Evolutionary conservation across 208 protist species (phyloP).

Genomic region (Leishmania tropica): DNA sequence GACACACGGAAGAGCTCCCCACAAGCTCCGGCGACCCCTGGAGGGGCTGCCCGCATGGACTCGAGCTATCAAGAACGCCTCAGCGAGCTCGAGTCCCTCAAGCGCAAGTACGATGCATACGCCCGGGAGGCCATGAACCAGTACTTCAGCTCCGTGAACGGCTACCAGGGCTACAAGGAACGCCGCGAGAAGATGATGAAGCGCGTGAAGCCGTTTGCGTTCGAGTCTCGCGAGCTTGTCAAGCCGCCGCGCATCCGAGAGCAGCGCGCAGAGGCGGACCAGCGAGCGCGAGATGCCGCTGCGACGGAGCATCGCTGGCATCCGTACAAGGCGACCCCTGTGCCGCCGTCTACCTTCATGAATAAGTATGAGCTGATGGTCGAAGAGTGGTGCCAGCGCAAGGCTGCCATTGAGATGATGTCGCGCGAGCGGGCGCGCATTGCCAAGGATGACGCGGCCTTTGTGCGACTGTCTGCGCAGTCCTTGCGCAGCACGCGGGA

Average conservation of each 20-base stretch:
- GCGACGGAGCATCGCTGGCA: constrained; percentile 25
- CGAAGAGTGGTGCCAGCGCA: constrained; percentile 88
- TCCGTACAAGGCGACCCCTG: constrained; percentile 58
- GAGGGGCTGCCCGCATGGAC: background rate
- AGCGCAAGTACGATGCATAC: constrained; percentile 47
- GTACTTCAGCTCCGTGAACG: constrained; percentile 57
- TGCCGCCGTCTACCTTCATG: constrained; percentile 87
- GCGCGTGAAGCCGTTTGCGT: constrained; percentile 60
- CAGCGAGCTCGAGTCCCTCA: constrained; percentile 48
- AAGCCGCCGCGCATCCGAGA: constrained; percentile 46
- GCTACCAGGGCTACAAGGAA: constrained; percentile 56
- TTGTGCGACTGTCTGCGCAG: constrained; percentile 52
- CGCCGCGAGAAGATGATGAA: constrained; percentile 43
- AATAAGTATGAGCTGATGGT: constrained; percentile 92
- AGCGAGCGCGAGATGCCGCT: constrained; percentile 39
- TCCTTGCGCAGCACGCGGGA: constrained; percentile 53
- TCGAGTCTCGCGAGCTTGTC: constrained; percentile 62
- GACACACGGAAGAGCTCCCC: background rate
- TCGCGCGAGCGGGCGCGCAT: constrained; percentile 62
- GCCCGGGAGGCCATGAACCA: constrained; percentile 54
- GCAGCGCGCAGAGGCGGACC: constrained; percentile 44
- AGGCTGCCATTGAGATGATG: constrained; percentile 63
- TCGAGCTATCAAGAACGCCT: constrained; percentile 36
- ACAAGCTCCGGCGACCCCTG: background rate
- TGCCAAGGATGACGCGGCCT: constrained; percentile 57